Percentiles rank a stretch among this genome's conserved stretches.
Evolutionary conservation across 257 asterid species (phyloP).

Genomic region (Verbena officinalis): DNA sequence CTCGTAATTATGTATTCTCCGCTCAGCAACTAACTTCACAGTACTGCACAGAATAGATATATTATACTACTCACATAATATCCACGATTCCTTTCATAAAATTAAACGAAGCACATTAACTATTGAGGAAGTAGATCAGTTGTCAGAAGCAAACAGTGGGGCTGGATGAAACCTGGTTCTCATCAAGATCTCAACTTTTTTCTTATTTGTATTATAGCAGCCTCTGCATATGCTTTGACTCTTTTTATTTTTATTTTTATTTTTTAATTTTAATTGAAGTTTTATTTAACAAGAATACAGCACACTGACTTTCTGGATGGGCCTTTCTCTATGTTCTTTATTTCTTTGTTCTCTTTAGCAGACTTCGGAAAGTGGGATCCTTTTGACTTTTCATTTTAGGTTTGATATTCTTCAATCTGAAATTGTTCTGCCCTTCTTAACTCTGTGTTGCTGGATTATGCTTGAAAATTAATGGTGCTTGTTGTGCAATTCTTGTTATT

Average conservation of each 20-base stretch:
- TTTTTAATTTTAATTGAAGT: conserved; percentile 3
- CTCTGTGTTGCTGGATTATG: conserved; percentile 23
- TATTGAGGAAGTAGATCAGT: conserved; percentile 32
- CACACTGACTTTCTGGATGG: conserved; percentile 25
- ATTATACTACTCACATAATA: neutral
- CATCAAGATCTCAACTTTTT: conserved; percentile 53
- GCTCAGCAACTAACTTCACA: neutral
- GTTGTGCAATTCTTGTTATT: conserved; percentile 6
- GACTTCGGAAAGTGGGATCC: conserved; percentile 19
- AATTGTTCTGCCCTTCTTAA: neutral
- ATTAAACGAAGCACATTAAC: conserved; percentile 31
- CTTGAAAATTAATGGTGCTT: neutral
- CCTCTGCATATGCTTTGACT: conserved; percentile 33
- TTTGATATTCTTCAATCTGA: conserved; percentile 29
- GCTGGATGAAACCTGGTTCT: conserved; percentile 27
- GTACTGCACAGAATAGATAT: neutral
- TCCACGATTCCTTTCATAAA: conserved; percentile 13
- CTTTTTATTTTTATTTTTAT: conserved; percentile 17
- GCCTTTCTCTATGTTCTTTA: conserved; percentile 6
- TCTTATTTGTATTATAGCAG: conserved; percentile 14
- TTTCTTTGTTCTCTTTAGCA: conserved; percentile 22
- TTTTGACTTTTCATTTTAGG: conserved; percentile 35
- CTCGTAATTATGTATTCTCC: too few species aligned
- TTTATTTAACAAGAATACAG: conserved; percentile 6
- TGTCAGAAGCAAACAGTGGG: conserved; percentile 26